phyloP scores from a whole-genome alignment of 2,329 filamentous ascomycete genomes.

The Domatiomyces catenatus region DNA sequence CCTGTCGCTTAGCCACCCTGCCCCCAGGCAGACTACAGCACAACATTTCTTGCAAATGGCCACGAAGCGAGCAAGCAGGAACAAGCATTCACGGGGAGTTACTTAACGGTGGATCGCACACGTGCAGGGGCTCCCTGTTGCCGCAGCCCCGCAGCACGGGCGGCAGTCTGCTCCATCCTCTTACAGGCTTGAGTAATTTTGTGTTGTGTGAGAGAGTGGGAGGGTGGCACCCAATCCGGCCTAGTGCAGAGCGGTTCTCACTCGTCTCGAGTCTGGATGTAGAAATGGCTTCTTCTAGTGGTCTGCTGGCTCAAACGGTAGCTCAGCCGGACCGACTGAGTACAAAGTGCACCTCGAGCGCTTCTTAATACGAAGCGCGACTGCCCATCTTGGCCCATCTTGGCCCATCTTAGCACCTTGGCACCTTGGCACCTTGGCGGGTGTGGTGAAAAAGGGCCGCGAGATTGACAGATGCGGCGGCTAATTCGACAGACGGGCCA shows the following conservation, averaged over 20 bases:
- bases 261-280: neutral
- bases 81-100: neutral
- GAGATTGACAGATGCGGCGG: neutral
- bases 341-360: neutral
- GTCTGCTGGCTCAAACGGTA: neutral
- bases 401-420: no score
- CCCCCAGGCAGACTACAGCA: neutral
- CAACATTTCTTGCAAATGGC: neutral
- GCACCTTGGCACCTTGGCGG: no score
- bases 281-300: neutral
- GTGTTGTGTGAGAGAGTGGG: no score
- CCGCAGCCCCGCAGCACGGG: no score
- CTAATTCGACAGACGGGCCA: neutral
- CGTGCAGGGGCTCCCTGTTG: neutral
- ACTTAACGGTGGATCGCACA: neutral
- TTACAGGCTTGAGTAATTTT: neutral
- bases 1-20: neutral
- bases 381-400: neutral
- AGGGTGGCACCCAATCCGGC: no score
- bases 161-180: no score
- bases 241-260: no score
- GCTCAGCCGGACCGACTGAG: neutral
- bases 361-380: neutral
- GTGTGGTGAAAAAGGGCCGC: neutral
- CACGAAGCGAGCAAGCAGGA: neutral